Percentiles rank a stretch among this genome's conserved stretches.
Evolutionary conservation across 257 asterid genomes (phyloP).

Genomic region (Ballota nigra): DNA sequence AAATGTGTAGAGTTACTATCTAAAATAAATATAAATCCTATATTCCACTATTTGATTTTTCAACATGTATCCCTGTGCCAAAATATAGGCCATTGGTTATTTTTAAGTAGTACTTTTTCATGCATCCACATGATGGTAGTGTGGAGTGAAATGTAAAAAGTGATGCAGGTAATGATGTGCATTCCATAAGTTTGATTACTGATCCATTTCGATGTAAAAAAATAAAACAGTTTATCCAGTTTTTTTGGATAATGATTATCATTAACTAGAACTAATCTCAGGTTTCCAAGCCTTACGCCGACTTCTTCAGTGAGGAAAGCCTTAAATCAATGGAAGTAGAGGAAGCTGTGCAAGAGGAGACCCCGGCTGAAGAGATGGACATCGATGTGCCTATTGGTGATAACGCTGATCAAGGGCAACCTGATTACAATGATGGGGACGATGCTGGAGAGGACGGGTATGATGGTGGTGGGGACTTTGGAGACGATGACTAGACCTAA

Average conservation of each 20-base stretch:
- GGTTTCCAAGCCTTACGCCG: slow-evolving; percentile 81
- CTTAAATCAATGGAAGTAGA: slow-evolving; percentile 46
- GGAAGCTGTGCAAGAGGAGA: slow-evolving; percentile 28
- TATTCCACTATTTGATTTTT: background rate
- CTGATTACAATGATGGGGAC: slow-evolving; percentile 48
- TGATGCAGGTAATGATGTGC: background rate
- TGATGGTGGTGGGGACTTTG: slow-evolving; percentile 53
- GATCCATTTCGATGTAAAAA: background rate
- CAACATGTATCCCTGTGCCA: background rate
- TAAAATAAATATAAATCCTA: no score
- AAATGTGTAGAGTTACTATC: no score
- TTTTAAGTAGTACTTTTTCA: background rate
- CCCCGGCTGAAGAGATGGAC: slow-evolving; percentile 41
- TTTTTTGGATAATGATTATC: background rate
- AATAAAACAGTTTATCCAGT: background rate
- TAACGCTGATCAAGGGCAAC: slow-evolving; percentile 33
- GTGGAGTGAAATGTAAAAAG: background rate
- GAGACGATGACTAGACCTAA: slow-evolving; percentile 44
- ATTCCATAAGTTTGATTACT: background rate
- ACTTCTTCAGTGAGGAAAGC: slow-evolving; percentile 54
- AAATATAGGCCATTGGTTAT: background rate
- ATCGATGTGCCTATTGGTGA: slow-evolving; percentile 19
- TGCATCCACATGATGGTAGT: background rate
- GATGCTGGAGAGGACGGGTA: slow-evolving; percentile 52
- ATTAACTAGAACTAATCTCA: slow-evolving; percentile 26